These are phyloP conservation scores for Monosporascus sp. DNA, from an alignment of 2,329 filamentous ascomycete genomes.

Conservation along the genomic window DNA sequence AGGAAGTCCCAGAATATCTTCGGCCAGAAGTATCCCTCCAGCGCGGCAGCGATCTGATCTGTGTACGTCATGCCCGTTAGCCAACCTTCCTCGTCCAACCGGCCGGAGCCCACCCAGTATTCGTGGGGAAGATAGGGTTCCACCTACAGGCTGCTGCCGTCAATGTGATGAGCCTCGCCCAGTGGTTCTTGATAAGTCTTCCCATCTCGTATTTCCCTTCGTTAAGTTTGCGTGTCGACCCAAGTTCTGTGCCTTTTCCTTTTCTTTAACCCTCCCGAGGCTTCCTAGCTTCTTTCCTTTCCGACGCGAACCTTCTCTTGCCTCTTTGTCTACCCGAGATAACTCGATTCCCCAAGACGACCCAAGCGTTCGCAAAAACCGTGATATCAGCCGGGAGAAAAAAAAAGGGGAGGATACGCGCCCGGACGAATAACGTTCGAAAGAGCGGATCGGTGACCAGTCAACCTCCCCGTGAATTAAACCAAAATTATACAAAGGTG, in stretches of 20 bases:
- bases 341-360: neutral
- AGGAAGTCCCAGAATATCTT: conserved; percentile 98
- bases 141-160: conserved; percentile 60
- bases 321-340: neutral
- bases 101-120: neutral
- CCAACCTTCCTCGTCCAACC: neutral
- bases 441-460: conserved; percentile 5
- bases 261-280: conserved; percentile 1
- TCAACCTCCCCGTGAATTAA: neutral
- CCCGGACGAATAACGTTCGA: neutral
- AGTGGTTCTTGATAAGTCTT: conserved; percentile 99
- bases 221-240: conserved; percentile 1
- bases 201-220: conserved; percentile 60
- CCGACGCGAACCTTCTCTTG: conserved; percentile 8
- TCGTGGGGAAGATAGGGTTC: neutral
- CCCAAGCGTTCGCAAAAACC: neutral
- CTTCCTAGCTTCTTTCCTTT: conserved; percentile 3
- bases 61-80: conserved; percentile 21
- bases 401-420: neutral
- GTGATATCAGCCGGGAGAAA: neutral
- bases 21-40: conserved; percentile 95
- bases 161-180: conserved; percentile 89
- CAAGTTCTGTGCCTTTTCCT: conserved; percentile 5
- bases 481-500: conserved; percentile 13
- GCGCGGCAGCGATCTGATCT: conserved; percentile 82